Conservation (phyloP, 331 rosid genomes). For the Prunus yedoensis region DNA sequence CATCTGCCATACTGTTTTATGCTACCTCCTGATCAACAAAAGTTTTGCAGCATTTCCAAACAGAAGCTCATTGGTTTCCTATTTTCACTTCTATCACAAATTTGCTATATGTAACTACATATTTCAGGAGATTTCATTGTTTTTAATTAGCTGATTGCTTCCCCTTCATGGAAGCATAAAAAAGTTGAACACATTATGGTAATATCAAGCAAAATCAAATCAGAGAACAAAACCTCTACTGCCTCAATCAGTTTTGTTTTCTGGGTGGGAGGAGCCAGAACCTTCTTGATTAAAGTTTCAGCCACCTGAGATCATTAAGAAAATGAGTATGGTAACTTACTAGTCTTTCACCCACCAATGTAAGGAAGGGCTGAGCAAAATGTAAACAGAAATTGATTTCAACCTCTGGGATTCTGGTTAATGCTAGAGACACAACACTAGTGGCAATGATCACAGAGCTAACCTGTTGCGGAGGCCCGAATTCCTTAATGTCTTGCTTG, state of each 20-base stretch:
- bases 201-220: background rate
- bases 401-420: background rate
- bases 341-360: background rate
- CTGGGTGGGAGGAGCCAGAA: slow-evolving; percentile 83
- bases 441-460: slow-evolving; percentile 4
- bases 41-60: background rate
- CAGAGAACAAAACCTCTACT: slow-evolving; percentile 57
- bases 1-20: background rate
- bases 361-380: background rate
- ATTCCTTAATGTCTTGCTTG: slow-evolving; percentile 79
- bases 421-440: slow-evolving; percentile 3
- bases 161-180: background rate
- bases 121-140: background rate
- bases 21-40: background rate
- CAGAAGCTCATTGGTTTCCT: background rate
- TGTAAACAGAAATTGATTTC: background rate
- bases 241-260: slow-evolving; percentile 83
- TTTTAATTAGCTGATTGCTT: background rate
- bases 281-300: slow-evolving; percentile 71
- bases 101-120: background rate
- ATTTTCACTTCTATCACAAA: background rate
- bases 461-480: slow-evolving; percentile 81
- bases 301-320: slow-evolving; percentile 56
- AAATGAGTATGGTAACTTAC: slow-evolving; percentile 5
- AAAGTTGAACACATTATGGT: background rate